Evolutionary conservation across 768 basidiomycete species (phyloP).

Genomic region (Cyclocybe cylindracea): DNA sequence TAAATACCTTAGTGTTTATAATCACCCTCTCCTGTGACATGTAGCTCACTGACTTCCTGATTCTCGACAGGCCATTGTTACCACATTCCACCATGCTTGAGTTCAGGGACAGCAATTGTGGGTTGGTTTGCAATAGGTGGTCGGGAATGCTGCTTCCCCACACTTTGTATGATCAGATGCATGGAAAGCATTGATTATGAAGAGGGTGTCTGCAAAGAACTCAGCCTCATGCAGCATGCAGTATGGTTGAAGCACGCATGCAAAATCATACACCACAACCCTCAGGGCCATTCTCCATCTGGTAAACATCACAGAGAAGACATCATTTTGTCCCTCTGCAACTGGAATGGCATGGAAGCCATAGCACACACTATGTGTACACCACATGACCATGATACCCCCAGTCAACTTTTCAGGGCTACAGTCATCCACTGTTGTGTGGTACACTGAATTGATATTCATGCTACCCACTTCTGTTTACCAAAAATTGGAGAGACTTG

Average conservation of each 20-base stretch:
- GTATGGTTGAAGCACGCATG: slow-evolving; percentile 30
- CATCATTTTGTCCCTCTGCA: slow-evolving; percentile 36
- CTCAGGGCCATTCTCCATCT: slow-evolving; percentile 25
- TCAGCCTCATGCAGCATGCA: slow-evolving; percentile 20
- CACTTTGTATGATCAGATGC: slow-evolving; percentile 30
- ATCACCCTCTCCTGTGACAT: slow-evolving; percentile 27
- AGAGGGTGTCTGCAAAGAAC: slow-evolving; percentile 30
- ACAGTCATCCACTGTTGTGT: too few relatives aligned
- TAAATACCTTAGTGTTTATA: slow-evolving; percentile 22
- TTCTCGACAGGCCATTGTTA: slow-evolving; percentile 24
- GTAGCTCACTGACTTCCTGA: slow-evolving; percentile 27
- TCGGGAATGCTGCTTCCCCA: slow-evolving; percentile 24
- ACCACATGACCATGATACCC: slow-evolving; percentile 31
- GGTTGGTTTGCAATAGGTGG: slow-evolving; percentile 25
- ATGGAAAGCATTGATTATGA: slow-evolving; percentile 34
- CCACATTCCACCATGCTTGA: slow-evolving; percentile 35
- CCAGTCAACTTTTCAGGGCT: too few relatives aligned
- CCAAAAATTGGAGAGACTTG: too few relatives aligned
- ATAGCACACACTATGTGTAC: slow-evolving; percentile 31
- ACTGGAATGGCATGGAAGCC: slow-evolving; percentile 32
- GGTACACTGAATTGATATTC: too few relatives aligned
- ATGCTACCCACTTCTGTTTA: too few relatives aligned
- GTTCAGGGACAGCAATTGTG: slow-evolving; percentile 23
- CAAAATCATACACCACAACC: slow-evolving; percentile 31
- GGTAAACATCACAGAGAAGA: slow-evolving; percentile 36